phyloP scores from a whole-genome alignment of 805 yeast species.

The Cyberlindnera euphorbiiphila region DNA sequence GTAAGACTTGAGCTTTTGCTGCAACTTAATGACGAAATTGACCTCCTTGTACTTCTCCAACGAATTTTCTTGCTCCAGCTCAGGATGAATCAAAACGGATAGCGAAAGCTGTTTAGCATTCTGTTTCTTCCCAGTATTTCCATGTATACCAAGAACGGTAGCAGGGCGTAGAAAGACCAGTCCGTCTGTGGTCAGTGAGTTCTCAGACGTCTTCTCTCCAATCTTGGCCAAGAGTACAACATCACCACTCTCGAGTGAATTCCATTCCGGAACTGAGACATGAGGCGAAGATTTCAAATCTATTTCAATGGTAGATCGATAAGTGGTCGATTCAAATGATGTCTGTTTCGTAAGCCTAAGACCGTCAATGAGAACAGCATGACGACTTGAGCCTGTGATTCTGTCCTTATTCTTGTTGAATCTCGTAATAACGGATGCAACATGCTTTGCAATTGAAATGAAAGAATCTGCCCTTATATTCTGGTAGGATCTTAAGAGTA shows the following conservation, averaged over 20 bases:
- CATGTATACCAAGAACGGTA: too few species aligned
- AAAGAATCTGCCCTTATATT: conserved; percentile 3
- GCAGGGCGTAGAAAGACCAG: conserved; percentile 6
- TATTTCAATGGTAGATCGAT: neutral
- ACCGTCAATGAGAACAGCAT: conserved; percentile 7
- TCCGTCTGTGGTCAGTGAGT: conserved; percentile 12
- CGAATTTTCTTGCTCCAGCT: neutral
- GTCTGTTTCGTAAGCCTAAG: neutral
- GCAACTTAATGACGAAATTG: conserved; percentile 29
- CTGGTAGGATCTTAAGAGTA: conserved; percentile 9
- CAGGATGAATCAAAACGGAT: neutral
- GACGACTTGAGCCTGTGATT: conserved; percentile 21
- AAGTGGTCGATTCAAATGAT: neutral
- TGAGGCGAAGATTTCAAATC: neutral
- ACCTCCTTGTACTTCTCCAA: conserved; percentile 8
- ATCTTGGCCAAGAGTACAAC: conserved; percentile 12
- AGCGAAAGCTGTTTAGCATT: too few species aligned
- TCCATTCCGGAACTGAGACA: conserved; percentile 15
- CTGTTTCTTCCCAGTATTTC: too few species aligned
- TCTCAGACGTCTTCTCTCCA: conserved; percentile 6
- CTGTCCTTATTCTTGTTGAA: conserved; percentile 14
- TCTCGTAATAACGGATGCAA: conserved; percentile 12
- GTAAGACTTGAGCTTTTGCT: conserved; percentile 3
- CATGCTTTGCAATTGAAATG: conserved; percentile 10
- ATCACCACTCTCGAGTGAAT: conserved; percentile 13